Conservation (phyloP, 148 eudicot genomes). For the Nepenthes mirabilis region DNA sequence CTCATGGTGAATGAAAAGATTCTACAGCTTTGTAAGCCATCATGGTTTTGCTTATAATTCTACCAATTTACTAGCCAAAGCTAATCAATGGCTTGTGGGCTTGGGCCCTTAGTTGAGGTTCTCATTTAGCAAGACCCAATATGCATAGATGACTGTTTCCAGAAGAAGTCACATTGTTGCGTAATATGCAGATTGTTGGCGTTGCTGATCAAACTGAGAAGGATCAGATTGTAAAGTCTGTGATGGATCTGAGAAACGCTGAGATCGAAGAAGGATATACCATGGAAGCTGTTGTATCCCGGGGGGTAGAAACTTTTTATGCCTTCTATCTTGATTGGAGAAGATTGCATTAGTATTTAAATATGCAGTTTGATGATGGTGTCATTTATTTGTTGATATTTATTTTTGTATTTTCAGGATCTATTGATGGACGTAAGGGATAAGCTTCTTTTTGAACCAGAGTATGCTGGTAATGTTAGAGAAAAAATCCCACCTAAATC, state of each 20-base stretch:
- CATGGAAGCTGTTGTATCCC: conserved; percentile 63
- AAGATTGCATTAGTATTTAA: neutral
- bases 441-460: conserved; percentile 95
- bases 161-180: conserved; percentile 2
- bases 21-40: neutral
- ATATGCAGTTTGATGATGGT: neutral
- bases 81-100: neutral
- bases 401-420: conserved; percentile 37
- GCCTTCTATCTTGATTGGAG: neutral
- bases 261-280: conserved; percentile 93
- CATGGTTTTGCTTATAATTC: neutral
- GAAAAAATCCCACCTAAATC: conserved; percentile 78
- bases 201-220: conserved; percentile 75
- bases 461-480: conserved; percentile 86
- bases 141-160: neutral
- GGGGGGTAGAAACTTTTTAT: conserved; percentile 39
- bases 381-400: conserved; percentile 1
- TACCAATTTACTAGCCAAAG: neutral
- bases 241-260: conserved; percentile 71
- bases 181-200: conserved; percentile 69
- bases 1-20: neutral
- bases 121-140: neutral
- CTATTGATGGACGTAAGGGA: conserved; percentile 91
- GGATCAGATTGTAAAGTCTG: conserved; percentile 92
- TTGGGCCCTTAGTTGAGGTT: neutral